phyloP scores from a whole-genome alignment of 2,329 filamentous ascomycete species.

The Scorias spongiosa region DNA sequence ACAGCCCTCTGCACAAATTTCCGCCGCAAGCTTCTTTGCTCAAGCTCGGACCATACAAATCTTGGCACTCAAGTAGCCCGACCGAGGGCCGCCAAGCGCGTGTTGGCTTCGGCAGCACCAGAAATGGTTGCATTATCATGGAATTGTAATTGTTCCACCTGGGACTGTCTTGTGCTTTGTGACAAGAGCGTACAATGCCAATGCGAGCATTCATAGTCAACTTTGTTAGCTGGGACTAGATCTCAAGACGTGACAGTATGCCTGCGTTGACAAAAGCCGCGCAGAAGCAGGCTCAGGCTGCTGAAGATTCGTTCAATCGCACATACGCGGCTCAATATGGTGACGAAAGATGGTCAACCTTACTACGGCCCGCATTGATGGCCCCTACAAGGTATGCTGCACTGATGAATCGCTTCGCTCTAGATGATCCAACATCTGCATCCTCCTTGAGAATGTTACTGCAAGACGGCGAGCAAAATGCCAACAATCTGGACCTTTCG shows the following conservation, averaged over 20 bases:
- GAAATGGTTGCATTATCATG: no score
- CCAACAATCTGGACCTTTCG: not conserved
- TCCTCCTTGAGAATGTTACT: not conserved
- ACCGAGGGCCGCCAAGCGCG: no score
- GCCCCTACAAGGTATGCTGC: slow-evolving; percentile 12
- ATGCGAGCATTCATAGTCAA: no score
- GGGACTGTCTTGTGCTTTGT: no score
- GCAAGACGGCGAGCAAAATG: not conserved
- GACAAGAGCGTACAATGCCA: no score
- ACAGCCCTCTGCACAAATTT: not conserved
- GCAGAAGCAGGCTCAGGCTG: slow-evolving; percentile 3
- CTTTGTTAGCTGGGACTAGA: no score
- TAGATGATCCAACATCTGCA: not conserved
- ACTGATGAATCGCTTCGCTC: slow-evolving; percentile 15
- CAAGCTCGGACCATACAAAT: not conserved
- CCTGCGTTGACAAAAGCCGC: not conserved
- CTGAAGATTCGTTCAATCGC: slow-evolving; percentile 14
- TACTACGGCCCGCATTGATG: slow-evolving; percentile 13
- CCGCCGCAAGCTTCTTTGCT: not conserved
- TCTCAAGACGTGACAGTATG: not conserved
- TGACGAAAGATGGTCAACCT: slow-evolving; percentile 14
- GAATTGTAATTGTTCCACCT: no score
- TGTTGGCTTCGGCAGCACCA: no score
- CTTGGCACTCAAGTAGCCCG: not conserved
- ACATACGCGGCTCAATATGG: slow-evolving; percentile 5